Percentiles rank a stretch among this genome's conserved stretches.
Evolutionary conservation across 768 basidiomycete genomes (phyloP).

Genomic region (Stropharia rugosoannulata): DNA sequence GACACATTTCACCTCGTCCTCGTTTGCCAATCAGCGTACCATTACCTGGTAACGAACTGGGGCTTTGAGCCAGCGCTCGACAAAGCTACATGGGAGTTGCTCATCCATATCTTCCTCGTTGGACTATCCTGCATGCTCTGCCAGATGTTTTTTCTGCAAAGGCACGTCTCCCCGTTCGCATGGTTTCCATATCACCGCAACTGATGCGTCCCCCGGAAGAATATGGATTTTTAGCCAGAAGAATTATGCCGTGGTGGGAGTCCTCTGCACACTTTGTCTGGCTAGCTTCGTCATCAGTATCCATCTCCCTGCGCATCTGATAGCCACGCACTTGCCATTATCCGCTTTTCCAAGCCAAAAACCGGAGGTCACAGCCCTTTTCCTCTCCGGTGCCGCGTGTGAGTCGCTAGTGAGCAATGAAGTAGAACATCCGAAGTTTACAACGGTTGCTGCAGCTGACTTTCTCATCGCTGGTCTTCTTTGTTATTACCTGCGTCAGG

Average conservation of each 20-base stretch:
- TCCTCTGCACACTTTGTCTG: slow-evolving; percentile 5
- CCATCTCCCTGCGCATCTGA: slow-evolving; percentile 2
- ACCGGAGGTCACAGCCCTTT: slow-evolving; percentile 2
- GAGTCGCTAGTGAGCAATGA: background rate
- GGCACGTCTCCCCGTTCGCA: background rate
- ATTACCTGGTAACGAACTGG: slow-evolving; percentile 21
- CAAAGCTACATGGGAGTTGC: slow-evolving; percentile 10
- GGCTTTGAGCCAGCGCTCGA: slow-evolving; percentile 13
- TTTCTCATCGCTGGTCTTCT: slow-evolving; percentile 8
- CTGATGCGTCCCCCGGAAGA: background rate
- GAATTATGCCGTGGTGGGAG: slow-evolving; percentile 6
- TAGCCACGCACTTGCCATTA: background rate
- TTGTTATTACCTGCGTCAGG: slow-evolving; percentile 8
- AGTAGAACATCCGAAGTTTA: background rate
- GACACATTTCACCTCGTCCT: slow-evolving; percentile 16
- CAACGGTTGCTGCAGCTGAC: slow-evolving; percentile 3
- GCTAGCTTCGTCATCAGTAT: slow-evolving; percentile 6
- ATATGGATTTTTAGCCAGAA: slow-evolving; percentile 12
- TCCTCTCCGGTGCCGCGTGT: slow-evolving; percentile 10
- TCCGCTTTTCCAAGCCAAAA: slow-evolving; percentile 1
- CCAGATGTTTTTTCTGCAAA: slow-evolving; percentile 17
- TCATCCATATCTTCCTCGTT: slow-evolving; percentile 17
- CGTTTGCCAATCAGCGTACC: slow-evolving; percentile 14
- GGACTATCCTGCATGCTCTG: slow-evolving; percentile 16
- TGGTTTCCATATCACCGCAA: background rate